These are phyloP conservation scores for Aspergillus hiratsukae DNA, from an alignment of 2,329 filamentous ascomycete genomes.

Conservation along the genomic window DNA sequence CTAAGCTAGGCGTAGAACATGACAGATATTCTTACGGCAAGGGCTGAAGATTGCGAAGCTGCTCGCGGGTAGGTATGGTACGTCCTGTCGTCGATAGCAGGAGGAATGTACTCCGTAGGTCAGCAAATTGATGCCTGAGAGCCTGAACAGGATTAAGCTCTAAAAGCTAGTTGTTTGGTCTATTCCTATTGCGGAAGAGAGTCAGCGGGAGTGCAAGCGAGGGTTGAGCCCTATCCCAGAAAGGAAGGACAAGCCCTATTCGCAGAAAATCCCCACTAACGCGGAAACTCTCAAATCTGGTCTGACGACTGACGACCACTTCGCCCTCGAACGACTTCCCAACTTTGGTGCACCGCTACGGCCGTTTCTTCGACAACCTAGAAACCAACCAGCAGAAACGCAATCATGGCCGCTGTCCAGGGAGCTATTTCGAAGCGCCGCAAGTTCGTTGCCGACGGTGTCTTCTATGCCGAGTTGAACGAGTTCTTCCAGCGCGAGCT, in stretches of 20 bases:
- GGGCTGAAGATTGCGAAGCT: not conserved
- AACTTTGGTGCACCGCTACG: slow-evolving; percentile 24
- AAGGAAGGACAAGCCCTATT: slow-evolving; percentile 29
- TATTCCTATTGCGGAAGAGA: slow-evolving; percentile 20
- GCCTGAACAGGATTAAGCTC: slow-evolving; percentile 5
- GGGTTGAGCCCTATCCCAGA: slow-evolving; percentile 39
- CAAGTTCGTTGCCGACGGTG: slow-evolving; percentile 92
- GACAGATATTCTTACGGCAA: not conserved
- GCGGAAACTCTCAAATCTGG: slow-evolving; percentile 31
- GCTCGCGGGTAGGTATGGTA: not conserved
- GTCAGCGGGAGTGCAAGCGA: slow-evolving; percentile 28
- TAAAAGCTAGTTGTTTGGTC: slow-evolving; percentile 2
- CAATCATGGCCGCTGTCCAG: slow-evolving; percentile 49
- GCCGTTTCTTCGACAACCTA: slow-evolving; percentile 33
- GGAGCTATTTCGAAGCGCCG: slow-evolving; percentile 51
- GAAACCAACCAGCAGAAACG: slow-evolving; percentile 30
- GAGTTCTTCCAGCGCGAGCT: slow-evolving; percentile 99
- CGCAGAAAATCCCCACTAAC: slow-evolving; percentile 39
- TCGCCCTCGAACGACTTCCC: slow-evolving; percentile 28
- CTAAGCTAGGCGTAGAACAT: not conserved
- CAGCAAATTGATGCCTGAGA: slow-evolving; percentile 3
- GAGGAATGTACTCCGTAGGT: not conserved
- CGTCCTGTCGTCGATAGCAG: not conserved
- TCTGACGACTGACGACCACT: slow-evolving; percentile 23
- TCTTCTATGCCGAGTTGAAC: slow-evolving; percentile 99